Conservation (phyloP, 139 green algal species). For the Micromonas commoda region DNA sequence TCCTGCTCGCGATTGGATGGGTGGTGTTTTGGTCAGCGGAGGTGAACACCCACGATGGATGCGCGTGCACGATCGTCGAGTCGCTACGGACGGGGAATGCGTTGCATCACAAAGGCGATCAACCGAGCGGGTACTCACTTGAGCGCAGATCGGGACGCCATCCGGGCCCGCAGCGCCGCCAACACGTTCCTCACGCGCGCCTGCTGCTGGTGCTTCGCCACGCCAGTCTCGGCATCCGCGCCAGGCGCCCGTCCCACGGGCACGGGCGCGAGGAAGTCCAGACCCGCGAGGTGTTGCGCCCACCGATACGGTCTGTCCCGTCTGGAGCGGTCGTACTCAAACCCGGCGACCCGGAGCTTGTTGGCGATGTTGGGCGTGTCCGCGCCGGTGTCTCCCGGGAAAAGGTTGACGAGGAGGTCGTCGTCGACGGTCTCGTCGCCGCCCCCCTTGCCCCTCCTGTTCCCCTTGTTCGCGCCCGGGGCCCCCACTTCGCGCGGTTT, state of each 20-base stretch:
- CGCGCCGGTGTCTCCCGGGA: constrained; percentile 32
- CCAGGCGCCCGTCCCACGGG: neutral
- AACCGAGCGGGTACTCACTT: no score
- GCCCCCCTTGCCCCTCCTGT: neutral
- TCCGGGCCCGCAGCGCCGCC: neutral
- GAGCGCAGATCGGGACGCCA: neutral
- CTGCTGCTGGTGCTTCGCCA: neutral
- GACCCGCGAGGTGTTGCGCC: constrained; percentile 33
- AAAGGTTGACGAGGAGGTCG: constrained; percentile 35
- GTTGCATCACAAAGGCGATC: no score
- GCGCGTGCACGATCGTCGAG: no score
- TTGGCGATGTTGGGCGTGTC: constrained; percentile 30
- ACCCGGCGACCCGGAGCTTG: constrained; percentile 9
- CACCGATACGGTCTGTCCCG: constrained; percentile 29
- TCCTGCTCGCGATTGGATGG: no score
- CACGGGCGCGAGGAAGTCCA: constrained; percentile 32
- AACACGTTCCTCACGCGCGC: neutral
- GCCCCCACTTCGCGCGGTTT: neutral
- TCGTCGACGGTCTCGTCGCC: constrained; percentile 15
- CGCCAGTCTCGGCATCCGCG: neutral
- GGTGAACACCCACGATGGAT: no score
- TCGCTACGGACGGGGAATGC: no score
- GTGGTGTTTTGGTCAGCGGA: no score
- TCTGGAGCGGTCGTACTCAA: constrained; percentile 16
- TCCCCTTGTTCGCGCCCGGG: neutral